phyloP scores from a whole-genome alignment of 768 basidiomycete species.

The Mycena crocata region DNA sequence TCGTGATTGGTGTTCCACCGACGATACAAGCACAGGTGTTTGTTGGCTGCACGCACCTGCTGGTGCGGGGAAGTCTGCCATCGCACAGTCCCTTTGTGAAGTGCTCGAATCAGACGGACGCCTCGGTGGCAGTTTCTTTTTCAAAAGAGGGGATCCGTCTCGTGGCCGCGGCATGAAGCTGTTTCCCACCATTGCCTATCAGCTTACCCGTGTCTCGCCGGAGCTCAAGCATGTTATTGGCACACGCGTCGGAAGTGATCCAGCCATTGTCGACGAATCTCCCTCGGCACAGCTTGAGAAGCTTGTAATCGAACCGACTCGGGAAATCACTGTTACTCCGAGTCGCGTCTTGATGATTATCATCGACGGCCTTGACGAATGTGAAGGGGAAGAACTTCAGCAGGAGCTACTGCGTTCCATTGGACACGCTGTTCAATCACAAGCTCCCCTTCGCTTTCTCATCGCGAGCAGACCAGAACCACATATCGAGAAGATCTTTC shows the following conservation, averaged over 20 bases:
- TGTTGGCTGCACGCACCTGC: conserved; percentile 9
- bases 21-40: background rate
- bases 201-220: background rate
- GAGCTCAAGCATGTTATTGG: background rate
- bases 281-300: background rate
- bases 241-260: background rate
- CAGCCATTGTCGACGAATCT: background rate
- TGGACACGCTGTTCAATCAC: no score
- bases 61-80: conserved; percentile 5
- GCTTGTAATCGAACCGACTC: background rate
- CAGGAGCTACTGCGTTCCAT: no score
- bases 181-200: background rate
- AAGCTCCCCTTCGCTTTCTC: no score
- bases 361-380: no score
- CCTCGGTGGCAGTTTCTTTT: background rate
- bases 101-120: background rate
- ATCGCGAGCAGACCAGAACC: no score
- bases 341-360: no score
- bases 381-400: no score
- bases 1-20: background rate
- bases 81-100: background rate
- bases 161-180: background rate
- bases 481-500: no score
- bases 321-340: background rate
- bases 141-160: background rate